Evolutionary conservation across 805 yeast genomes (phyloP).

Genomic region (Yarrowia yakushimensis): DNA sequence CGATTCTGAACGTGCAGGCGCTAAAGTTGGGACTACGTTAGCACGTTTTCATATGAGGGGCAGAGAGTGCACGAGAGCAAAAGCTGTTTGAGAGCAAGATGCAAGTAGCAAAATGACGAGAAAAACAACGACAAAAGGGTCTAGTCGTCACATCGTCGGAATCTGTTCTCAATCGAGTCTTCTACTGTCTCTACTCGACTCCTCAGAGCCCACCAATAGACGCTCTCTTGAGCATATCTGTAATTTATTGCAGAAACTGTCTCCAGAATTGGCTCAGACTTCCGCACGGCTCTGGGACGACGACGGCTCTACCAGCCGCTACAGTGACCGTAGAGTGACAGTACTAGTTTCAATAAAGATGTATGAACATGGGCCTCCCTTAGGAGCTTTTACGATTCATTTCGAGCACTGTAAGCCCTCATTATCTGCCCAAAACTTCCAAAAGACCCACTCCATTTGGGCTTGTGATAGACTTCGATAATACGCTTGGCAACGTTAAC

Average conservation of each 20-base stretch:
- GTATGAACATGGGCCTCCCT: no score
- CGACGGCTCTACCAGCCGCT: background rate
- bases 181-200: background rate
- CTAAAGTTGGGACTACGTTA: no score
- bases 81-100: no score
- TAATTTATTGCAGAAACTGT: background rate
- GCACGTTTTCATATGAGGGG: no score
- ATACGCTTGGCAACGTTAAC: slow-evolving; percentile 22
- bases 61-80: no score
- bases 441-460: background rate
- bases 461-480: slow-evolving; percentile 11
- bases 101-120: no score
- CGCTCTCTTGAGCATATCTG: background rate
- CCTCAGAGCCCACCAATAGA: background rate
- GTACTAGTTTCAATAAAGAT: background rate
- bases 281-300: background rate
- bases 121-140: no score
- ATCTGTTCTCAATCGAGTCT: background rate
- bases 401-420: background rate
- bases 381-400: background rate
- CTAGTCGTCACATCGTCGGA: no score
- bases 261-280: background rate
- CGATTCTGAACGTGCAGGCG: no score
- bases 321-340: background rate
- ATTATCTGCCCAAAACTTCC: background rate